Evolutionary conservation across 495 filamentous ascomycete species (phyloP), one percentile per base, ranked within the genome.

Genomic region (Daldinia caldariorum): DNA sequence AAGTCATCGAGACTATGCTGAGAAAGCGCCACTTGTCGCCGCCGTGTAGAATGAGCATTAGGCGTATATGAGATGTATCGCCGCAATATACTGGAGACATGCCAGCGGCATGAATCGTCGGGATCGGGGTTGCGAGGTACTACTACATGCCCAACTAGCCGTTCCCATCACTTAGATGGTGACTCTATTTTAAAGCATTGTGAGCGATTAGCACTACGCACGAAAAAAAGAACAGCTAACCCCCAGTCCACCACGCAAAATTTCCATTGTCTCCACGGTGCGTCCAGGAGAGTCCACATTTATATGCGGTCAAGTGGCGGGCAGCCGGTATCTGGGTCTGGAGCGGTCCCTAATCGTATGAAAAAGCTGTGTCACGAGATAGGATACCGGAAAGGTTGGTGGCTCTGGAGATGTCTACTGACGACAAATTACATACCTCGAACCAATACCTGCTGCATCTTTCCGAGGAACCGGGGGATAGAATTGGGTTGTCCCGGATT

Each of bases 391-490:
- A 47, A 47, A 47, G 43, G 18, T 12, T 8, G 9, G 43, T 47
- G 43, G 43, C 43, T 47, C n/a, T 22, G 8, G 18, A 45, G 43
- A 47, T 47, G 18, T 18, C 20, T 47, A 18, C 18, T 47, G 43
- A 47, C 43, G 43, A 47, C 9, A 9, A 47, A 22, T 47, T 22
- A 16, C 43, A 47, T 47, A 9, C 43, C 2, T 47, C 43, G 18
- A 47, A 47, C 43, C 43, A 47, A 22, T 47, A 22, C 43, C 43
- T 22, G 8, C 43, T 47, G 43, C 43, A 47, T 47, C 43, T 47
- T 47, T 47, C 43, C 43, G 43, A 47, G 43, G 43, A 18, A 4
- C 7, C 34, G 16, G 43, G 43, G 43, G 43, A 22, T 22, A 9
- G 1, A 47, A 12, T 22, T 6, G 43, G 43, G 7, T 13, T 12